These are phyloP conservation scores for Tylopilus sp. DNA, from an alignment of 768 basidiomycete species.

Conservation along the genomic window DNA sequence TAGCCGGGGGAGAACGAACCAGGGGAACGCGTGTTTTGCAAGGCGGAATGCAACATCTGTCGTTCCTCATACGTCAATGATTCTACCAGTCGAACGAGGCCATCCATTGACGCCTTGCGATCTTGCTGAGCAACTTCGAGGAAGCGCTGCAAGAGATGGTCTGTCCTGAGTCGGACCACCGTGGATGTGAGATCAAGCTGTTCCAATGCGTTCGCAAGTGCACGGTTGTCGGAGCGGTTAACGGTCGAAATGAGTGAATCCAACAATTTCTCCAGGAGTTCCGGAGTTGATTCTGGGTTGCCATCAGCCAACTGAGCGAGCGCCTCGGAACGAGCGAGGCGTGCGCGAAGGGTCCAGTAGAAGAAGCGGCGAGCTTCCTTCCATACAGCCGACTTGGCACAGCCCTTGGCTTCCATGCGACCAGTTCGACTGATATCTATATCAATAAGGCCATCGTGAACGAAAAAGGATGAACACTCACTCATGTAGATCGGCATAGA, in stretches of 20 bases:
- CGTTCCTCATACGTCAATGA: conserved; percentile 72
- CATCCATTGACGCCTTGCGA: conserved; percentile 71
- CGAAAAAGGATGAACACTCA: conserved; percentile 39
- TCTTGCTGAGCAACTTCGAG: conserved; percentile 69
- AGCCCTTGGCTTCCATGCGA: conserved; percentile 97
- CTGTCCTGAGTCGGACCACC: conserved; percentile 61
- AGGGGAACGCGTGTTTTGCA: conserved; percentile 59
- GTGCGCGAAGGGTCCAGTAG: conserved; percentile 92
- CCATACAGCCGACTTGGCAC: conserved; percentile 85
- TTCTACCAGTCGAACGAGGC: conserved; percentile 70
- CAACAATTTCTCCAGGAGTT: conserved; percentile 65
- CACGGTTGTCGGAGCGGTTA: conserved; percentile 49
- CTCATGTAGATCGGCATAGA: conserved; percentile 98
- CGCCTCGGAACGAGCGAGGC: conserved; percentile 64
- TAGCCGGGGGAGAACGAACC: conserved; percentile 40
- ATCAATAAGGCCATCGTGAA: conserved; percentile 2
- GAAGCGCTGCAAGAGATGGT: conserved; percentile 64
- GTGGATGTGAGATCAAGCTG: conserved; percentile 63
- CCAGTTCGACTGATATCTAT: conserved; percentile 69
- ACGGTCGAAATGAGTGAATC: conserved; percentile 57
- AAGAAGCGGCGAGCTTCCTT: conserved; percentile 85
- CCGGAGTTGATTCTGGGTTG: conserved; percentile 63
- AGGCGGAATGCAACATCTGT: conserved; percentile 51
- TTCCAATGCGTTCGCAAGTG: conserved; percentile 65
- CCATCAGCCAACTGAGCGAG: conserved; percentile 63